These are phyloP conservation scores for Suillus tomentosus DNA, from an alignment of 768 basidiomycete genomes.

Conservation along the genomic window DNA sequence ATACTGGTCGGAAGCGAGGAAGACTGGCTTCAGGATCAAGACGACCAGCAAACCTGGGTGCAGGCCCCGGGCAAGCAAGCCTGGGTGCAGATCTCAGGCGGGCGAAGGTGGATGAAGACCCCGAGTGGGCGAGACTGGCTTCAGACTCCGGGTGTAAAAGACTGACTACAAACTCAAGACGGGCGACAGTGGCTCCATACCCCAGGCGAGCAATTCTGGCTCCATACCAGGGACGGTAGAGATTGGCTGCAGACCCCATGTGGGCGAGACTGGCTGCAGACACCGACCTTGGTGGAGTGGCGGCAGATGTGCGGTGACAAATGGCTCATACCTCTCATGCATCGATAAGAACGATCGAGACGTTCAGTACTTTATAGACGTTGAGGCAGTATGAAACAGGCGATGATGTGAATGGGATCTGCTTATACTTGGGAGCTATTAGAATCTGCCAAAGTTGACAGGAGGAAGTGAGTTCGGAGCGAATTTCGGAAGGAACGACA, in stretches of 20 bases:
- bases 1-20: too few species aligned
- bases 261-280: background rate
- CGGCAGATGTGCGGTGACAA: background rate
- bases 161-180: background rate
- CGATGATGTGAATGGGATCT: too few species aligned
- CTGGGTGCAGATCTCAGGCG: background rate
- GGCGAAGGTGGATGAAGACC: background rate
- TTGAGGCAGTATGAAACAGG: too few species aligned
- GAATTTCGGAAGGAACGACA: too few species aligned
- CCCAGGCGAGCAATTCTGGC: too few species aligned
- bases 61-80: background rate
- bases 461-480: too few species aligned
- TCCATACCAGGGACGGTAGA: background rate
- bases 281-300: background rate
- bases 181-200: background rate
- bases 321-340: too few species aligned
- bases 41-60: background rate
- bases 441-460: too few species aligned
- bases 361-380: too few species aligned
- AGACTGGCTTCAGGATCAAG: background rate
- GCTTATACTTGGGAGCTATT: too few species aligned
- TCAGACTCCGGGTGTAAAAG: background rate
- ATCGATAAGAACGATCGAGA: too few species aligned
- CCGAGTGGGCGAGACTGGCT: background rate
- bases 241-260: background rate